Percentiles rank a stretch among this genome's conserved stretches.
Conservation (phyloP, 371 early-diverging fungal species). For the Gilbertella persicaria region DNA sequence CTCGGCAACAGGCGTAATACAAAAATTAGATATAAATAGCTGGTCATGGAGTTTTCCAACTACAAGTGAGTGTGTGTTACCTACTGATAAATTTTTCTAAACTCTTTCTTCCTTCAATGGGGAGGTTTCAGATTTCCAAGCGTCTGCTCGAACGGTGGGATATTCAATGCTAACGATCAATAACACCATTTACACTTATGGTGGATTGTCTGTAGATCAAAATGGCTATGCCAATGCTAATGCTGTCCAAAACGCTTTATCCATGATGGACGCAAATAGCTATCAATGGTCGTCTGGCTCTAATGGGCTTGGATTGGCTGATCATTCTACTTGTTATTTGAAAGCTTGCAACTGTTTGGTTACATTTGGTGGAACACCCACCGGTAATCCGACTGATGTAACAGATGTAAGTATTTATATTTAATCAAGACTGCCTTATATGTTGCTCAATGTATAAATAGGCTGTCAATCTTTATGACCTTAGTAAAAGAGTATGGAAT, state of each 20-base stretch:
- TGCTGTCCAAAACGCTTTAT: conserved; percentile 42
- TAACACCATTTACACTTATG: conserved; percentile 49
- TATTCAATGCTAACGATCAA: conserved; percentile 34
- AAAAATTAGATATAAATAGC: conserved; percentile 44
- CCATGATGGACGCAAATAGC: conserved; percentile 39
- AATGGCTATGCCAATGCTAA: conserved; percentile 30
- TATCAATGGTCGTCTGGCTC: conserved; percentile 41
- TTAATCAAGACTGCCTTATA: conserved; percentile 3
- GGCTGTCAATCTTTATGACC: conserved; percentile 39
- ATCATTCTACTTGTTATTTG: conserved; percentile 48
- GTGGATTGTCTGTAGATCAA: conserved; percentile 39
- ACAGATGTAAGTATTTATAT: conserved; percentile 23
- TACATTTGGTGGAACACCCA: conserved; percentile 51
- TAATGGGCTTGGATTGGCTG: conserved; percentile 44
- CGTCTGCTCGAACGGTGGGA: conserved; percentile 21
- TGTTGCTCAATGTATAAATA: conserved; percentile 3
- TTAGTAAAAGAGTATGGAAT: conserved; percentile 36
- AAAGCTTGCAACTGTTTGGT: conserved; percentile 42
- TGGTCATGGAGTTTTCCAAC: conserved; percentile 53
- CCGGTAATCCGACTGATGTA: conserved; percentile 43
- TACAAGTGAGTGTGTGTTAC: conserved; percentile 30
- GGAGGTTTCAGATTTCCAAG: conserved; percentile 19
- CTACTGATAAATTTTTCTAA: not conserved
- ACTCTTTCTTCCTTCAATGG: conserved; percentile 1
- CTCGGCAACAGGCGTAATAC: conserved; percentile 31